Evolutionary conservation across 495 filamentous ascomycete genomes (phyloP), one percentile per base, ranked within the genome.

Genomic region (Chaetomium cochliodes): DNA sequence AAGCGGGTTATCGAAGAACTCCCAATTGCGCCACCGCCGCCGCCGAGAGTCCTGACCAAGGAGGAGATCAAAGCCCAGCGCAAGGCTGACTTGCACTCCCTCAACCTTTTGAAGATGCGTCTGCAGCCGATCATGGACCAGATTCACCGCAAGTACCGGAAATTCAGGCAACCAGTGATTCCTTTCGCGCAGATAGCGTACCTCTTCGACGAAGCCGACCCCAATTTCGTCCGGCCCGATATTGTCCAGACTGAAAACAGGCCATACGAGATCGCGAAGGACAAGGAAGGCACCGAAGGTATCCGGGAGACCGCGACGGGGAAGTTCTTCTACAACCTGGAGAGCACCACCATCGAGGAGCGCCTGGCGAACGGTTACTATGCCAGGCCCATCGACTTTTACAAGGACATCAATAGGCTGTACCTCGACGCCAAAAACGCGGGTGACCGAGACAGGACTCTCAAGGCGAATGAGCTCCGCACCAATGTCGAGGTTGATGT

Each of bases 111-210:
- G 60, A 98, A 97, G 77, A 82, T 93, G 20, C 82, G 88, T 26
- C 86, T 98, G 58, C 92, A 96, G 75, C 90, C 90, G 15, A 88
- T 97, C 67, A 96, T 98, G 92, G 93, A 98, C 65, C 89, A 96
- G 76, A 90, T 97, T 64, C 90, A 94, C 68, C 86, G 84, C 64
- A 86, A 84, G 67, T 93, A 94, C 74, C 89, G 88, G 72, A 88
- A 88, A 64, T 97, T 98, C 79, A 84, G 91, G 51, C 84, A 84
- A 30, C 88, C 91, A 5, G 84, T 91, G 39, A 87, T 98, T 69
- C 87, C 90, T 20, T 84, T 91, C 51, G 76, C 76, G 4, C 78
- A 86, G 44, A 91, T 96, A 56, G 77, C 82, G 33, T 96, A 97
- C 71, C 81, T 98, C 9, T 88, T 88, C 68, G 87, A 92, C 46